A percentile compares a stretch with the other conserved stretches of the same genome.
These are phyloP conservation scores for Aureobasidium sp. DNA, from an alignment of 2,329 filamentous ascomycete species.

Conservation along the genomic window DNA sequence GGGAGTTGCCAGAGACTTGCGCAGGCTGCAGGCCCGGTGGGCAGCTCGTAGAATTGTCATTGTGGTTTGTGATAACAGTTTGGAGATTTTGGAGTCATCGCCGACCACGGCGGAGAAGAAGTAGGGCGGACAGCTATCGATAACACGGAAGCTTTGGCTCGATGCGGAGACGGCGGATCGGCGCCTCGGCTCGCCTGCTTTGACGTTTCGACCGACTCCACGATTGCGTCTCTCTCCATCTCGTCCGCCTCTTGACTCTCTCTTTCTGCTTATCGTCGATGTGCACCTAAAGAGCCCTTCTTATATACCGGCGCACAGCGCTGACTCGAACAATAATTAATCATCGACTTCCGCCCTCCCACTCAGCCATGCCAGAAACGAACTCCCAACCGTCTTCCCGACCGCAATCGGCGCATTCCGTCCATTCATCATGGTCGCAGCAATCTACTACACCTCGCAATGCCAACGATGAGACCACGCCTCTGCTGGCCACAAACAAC, in stretches of 20 bases:
- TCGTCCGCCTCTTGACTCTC: neutral
- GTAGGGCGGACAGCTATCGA: constrained; percentile 1
- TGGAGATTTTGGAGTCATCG: constrained; percentile 6
- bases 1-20: neutral
- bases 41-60: constrained; percentile 6
- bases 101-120: neutral
- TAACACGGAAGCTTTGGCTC: neutral
- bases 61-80: neutral
- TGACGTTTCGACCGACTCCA: neutral
- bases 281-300: neutral
- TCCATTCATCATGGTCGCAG: constrained; percentile 19
- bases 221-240: neutral
- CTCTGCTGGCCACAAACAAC: constrained; percentile 27
- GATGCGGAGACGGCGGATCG: neutral
- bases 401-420: constrained; percentile 26
- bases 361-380: neutral
- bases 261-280: neutral
- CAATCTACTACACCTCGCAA: constrained; percentile 27
- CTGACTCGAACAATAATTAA: neutral
- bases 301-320: neutral
- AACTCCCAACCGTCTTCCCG: constrained; percentile 24
- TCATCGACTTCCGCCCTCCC: too few relatives aligned
- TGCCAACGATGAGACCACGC: constrained; percentile 32
- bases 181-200: constrained; percentile 2
- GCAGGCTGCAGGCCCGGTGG: neutral